A percentile compares a stretch with the other conserved stretches of the same genome.
Evolutionary conservation across 2,329 filamentous ascomycete species (phyloP).

Genomic region (Microascus cirrosus): DNA sequence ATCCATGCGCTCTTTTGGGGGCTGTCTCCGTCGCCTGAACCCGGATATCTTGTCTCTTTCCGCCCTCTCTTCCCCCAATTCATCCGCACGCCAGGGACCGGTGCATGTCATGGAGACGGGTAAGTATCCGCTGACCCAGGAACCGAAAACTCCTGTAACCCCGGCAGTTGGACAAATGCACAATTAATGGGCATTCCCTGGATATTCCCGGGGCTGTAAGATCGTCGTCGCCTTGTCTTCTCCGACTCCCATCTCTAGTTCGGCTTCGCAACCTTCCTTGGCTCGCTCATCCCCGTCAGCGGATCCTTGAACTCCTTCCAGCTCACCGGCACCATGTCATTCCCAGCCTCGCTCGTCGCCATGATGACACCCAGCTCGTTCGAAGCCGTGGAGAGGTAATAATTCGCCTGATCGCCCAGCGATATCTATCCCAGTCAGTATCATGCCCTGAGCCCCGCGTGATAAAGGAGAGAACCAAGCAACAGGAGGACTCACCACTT

Average conservation of each 20-base stretch:
- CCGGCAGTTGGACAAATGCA: too few relatives aligned
- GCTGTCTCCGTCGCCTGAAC: neutral
- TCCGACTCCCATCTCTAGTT: conserved; percentile 39
- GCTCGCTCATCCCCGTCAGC: conserved; percentile 64
- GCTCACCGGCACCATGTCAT: conserved; percentile 83
- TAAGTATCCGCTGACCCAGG: too few relatives aligned
- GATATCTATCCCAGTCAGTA: conserved; percentile 48
- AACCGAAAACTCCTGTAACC: too few relatives aligned
- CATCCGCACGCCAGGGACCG: neutral
- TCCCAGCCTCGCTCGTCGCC: conserved; percentile 77
- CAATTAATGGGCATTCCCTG: too few relatives aligned
- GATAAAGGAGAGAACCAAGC: conserved; percentile 3
- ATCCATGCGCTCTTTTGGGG: neutral
- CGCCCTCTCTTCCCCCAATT: neutral
- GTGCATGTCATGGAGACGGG: too few relatives aligned
- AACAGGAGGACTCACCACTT: conserved; percentile 52
- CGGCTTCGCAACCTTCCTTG: conserved; percentile 88
- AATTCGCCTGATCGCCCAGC: conserved; percentile 85
- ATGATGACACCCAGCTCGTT: conserved; percentile 93
- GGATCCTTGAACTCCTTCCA: conserved; percentile 93
- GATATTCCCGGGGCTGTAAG: too few relatives aligned
- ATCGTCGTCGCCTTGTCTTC: neutral
- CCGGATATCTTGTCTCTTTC: neutral
- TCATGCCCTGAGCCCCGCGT: neutral
- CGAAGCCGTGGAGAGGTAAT: conserved; percentile 84